Base-by-base conservation (phyloP, 2,329 filamentous ascomycete species). In the Geosmithia putterillii region DNA sequence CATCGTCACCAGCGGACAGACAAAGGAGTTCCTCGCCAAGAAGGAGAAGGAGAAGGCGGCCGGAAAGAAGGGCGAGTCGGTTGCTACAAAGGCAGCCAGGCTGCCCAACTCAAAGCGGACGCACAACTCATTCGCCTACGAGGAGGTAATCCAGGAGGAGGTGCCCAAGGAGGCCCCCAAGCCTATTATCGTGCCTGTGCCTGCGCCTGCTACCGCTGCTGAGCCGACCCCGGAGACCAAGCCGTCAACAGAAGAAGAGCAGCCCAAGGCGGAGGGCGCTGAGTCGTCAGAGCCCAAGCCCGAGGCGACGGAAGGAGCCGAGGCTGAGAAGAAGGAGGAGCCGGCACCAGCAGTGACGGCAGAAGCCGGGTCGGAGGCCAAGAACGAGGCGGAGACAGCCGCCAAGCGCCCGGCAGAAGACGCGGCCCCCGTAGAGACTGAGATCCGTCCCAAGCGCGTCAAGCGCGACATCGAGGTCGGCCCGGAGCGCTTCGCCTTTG, bases 1-100 rank as follows among this genome's bases (percentile, higher is more conserved):
- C 50, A 89, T 92, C 50, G 85, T 92, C 32, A 83, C 83, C 1
- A 83, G 79, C 51, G 86, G 86, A 25, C 84, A 87, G 59, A 86
- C 86, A 51, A 78, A 79, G 51, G 86, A 92, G 53, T 90, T 88
- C 52, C 66, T 92, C 6, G 86, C 84, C 9, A 85, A 86, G 63
- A 87, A 86, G 58, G 85, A 90, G 56, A 83, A 80, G 57, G 83
- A 89, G 55, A 89, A 86, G 69, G 28, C 28, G 4, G 28, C 28
- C 6, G 79, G 83, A 47, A 81, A 77, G 60, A 79, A 81, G 52
- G 73, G 63, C 8, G 73, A 75, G 41, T 57, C 65, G 17, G 65
- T 61, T 9, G 62, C 70, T 7, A 71, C 74, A 15, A 83, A 74
- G 58, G 68, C 74, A 4, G 57, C 65, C 6, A 73, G 77, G 42